Evolutionary conservation across 768 basidiomycete genomes (phyloP), one percentile per base, ranked within the genome.

Genomic region (Leucocoprinus leucothites): DNA sequence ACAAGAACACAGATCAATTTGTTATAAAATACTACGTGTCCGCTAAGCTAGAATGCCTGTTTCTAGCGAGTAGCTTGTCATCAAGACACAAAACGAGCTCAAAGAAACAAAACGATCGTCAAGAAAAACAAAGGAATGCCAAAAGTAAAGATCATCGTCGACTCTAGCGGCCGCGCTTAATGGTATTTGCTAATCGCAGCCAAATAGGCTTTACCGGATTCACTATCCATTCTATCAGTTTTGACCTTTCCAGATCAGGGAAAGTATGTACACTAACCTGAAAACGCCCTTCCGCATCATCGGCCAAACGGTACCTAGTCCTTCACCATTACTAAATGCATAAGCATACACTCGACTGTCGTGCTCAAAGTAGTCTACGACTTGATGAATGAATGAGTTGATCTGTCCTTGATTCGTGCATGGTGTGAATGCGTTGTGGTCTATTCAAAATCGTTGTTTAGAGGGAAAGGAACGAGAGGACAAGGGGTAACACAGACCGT

Each of bases 241-340:
- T 21, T 11, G 38, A 35, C 4, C 9, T 9, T 8, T 19, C 38
- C 44, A 14, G 31, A 36, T 13, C 48, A 49, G 6, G 28, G 19
- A 53, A 21, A 0, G 28, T 67, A 31, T 40, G 6, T 11, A 31
- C 11, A 31, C 31, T 5, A 11, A 73, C 75, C 74, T 76, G 54
- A 75, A 60, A 28, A 67, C 66, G 53, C 65, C 61, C 6, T 65
- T 66, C 18, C 65, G 65, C 65, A 69, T 74, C 65, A 79, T 65
- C 7, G 77, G 76, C 77, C 77, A 79, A 24, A 72, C 72, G 53
- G 72, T 64, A 9, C 77, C 77, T 18, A 79, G 71, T 16, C 76
- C 77, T 25, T 71, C 60, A 6, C 77, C 77, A 55, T 79, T 78
- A 63, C 76, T 78, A 56, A 78, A 79, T 3, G 73, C 77, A 58